A percentile compares a stretch with the other conserved stretches of the same genome.
These are phyloP conservation scores for Trichoderma atroviride DNA, from an alignment of 2,329 filamentous ascomycete genomes.

Conservation along the genomic window DNA sequence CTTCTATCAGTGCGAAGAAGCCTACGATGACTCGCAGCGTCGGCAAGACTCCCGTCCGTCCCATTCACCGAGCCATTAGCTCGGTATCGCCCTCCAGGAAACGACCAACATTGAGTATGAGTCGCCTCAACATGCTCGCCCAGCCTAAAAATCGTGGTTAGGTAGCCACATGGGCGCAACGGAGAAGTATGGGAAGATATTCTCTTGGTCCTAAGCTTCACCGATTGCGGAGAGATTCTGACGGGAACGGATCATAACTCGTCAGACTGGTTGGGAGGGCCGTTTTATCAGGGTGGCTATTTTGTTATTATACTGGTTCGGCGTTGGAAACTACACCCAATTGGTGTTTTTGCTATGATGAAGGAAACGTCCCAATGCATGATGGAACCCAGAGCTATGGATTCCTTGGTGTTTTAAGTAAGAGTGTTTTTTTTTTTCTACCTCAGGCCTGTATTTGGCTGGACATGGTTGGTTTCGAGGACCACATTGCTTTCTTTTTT, in stretches of 20 bases:
- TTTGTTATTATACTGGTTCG: not conserved
- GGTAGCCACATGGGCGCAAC: slow-evolving; percentile 18
- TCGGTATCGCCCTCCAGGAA: slow-evolving; percentile 55
- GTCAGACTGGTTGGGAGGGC: not conserved
- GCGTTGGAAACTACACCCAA: slow-evolving; percentile 12
- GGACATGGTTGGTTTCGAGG: slow-evolving; percentile 24
- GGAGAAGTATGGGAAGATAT: not conserved
- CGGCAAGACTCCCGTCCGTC: slow-evolving; percentile 32
- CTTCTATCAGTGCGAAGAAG: slow-evolving; percentile 44
- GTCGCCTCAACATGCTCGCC: slow-evolving; percentile 63
- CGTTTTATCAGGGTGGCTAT: not conserved
- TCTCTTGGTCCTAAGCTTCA: not conserved
- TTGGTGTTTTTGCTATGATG: slow-evolving; percentile 19
- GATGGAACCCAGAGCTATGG: slow-evolving; percentile 18
- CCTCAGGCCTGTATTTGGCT: slow-evolving; percentile 30
- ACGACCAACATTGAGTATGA: slow-evolving; percentile 55
- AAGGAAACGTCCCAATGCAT: slow-evolving; percentile 18
- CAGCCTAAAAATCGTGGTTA: slow-evolving; percentile 60
- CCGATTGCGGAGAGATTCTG: not conserved
- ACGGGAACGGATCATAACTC: not conserved
- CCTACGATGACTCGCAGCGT: slow-evolving; percentile 35
- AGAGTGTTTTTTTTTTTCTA: slow-evolving; percentile 34
- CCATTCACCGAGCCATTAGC: slow-evolving; percentile 1
- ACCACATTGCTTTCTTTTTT: slow-evolving; percentile 28
- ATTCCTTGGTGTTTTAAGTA: slow-evolving; percentile 34